A percentile compares a stretch with the other conserved stretches of the same genome.
Evolutionary conservation across 108 stramenopile species (phyloP).

Genomic region (Cyclostephanos tholiformis): DNA sequence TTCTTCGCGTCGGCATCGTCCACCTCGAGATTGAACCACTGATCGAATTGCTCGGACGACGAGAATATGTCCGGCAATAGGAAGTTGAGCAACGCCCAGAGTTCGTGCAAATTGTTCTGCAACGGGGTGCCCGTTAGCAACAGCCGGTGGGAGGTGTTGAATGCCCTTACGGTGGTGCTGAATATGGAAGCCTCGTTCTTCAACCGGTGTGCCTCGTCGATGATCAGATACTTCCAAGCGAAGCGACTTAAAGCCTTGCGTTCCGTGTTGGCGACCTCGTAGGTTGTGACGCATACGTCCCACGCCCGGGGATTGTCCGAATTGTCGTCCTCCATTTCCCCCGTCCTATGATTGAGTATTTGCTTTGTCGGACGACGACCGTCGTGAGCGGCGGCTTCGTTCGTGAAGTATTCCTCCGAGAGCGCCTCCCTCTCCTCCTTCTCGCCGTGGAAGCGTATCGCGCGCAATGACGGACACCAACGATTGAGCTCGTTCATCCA

Average conservation of each 20-base stretch:
- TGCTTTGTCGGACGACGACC: constrained; percentile 71
- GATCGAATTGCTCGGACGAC: constrained; percentile 91
- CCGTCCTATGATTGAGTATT: constrained; percentile 55
- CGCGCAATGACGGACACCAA: constrained; percentile 93
- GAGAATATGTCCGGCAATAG: constrained; percentile 87
- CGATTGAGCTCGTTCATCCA: constrained; percentile 97
- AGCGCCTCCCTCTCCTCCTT: constrained; percentile 83
- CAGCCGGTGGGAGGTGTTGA: constrained; percentile 89
- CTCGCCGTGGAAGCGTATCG: constrained; percentile 88
- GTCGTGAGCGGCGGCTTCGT: constrained; percentile 78
- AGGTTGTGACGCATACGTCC: constrained; percentile 97
- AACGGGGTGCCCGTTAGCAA: constrained; percentile 98
- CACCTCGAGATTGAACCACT: constrained; percentile 92
- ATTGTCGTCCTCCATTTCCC: constrained; percentile 80
- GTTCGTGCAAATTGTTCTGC: constrained; percentile 96
- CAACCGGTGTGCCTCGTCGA: constrained; percentile 98
- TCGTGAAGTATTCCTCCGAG: constrained; percentile 68
- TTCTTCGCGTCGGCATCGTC: constrained; percentile 89
- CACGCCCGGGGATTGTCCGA: constrained; percentile 81
- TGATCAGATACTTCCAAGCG: constrained; percentile 95
- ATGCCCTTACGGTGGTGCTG: constrained; percentile 84
- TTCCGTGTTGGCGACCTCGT: constrained; percentile 94
- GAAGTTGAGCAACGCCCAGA: constrained; percentile 97
- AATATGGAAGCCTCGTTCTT: constrained; percentile 95
- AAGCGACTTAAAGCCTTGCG: constrained; percentile 77